phyloP scores from a whole-genome alignment of 73 alveolate genomes.

The Paramecium pentaurelia region DNA sequence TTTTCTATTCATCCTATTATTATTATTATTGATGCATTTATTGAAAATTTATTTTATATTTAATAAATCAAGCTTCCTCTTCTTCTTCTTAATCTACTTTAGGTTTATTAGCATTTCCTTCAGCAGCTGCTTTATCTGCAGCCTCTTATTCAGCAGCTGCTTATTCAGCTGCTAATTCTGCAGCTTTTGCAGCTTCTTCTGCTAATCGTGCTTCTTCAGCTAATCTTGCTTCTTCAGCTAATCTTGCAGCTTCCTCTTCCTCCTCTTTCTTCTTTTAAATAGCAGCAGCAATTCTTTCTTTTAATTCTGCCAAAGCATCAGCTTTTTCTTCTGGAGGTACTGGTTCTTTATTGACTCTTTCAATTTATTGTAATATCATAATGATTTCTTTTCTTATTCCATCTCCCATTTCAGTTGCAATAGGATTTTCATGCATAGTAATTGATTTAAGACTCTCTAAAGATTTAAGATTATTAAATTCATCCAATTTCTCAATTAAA shows the following conservation, averaged over 20 bases:
- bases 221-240: constrained; percentile 53
- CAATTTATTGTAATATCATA: constrained; percentile 25
- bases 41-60: not conserved
- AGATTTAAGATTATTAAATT: not conserved
- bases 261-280: constrained; percentile 53
- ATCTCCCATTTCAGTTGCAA: constrained; percentile 47
- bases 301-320: constrained; percentile 52
- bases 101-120: not conserved
- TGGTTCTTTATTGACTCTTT: constrained; percentile 54
- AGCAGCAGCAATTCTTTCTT: constrained; percentile 55
- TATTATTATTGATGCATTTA: not conserved
- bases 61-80: not conserved
- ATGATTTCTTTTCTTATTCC: constrained; percentile 51
- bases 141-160: not conserved
- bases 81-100: not conserved
- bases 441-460: constrained; percentile 20
- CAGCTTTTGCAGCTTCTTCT: not conserved
- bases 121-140: not conserved
- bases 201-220: constrained; percentile 59
- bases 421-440: constrained; percentile 41
- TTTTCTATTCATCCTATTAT: not conserved
- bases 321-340: constrained; percentile 51
- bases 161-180: constrained; percentile 21
- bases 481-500: constrained; percentile 30
- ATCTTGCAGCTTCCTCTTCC: constrained; percentile 49